Evolutionary conservation across 352 stramenopile species (phyloP).

Genomic region (Globisporangium ultimum): DNA sequence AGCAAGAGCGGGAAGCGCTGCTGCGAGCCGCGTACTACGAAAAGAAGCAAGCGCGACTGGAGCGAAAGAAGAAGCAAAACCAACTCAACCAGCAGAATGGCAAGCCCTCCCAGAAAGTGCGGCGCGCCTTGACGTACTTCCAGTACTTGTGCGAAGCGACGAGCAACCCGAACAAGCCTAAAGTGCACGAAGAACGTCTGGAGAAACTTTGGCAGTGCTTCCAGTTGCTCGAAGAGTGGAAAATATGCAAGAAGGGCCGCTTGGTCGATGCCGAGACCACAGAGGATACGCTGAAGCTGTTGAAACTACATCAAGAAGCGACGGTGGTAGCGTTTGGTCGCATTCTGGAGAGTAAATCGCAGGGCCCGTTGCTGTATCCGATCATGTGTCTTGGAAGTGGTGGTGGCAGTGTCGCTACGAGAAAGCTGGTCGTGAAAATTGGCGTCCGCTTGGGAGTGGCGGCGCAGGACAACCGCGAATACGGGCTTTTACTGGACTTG

Average conservation of each 20-base stretch:
- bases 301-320: slow-evolving; percentile 52
- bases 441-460: slow-evolving; percentile 40
- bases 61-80: slow-evolving; percentile 37
- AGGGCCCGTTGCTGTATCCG: slow-evolving; percentile 43
- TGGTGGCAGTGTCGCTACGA: slow-evolving; percentile 5
- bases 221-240: slow-evolving; percentile 73
- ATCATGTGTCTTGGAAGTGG: slow-evolving; percentile 42
- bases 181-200: slow-evolving; percentile 43
- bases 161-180: slow-evolving; percentile 24
- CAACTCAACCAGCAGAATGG: slow-evolving; percentile 24
- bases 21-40: slow-evolving; percentile 50
- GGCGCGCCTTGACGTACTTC: slow-evolving; percentile 57
- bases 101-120: slow-evolving; percentile 45
- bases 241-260: slow-evolving; percentile 61
- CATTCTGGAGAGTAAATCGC: slow-evolving; percentile 30
- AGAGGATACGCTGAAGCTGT: slow-evolving; percentile 36
- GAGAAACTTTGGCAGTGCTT: slow-evolving; percentile 74
- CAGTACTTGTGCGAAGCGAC: slow-evolving; percentile 55
- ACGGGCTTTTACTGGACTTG: slow-evolving; percentile 60
- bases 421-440: slow-evolving; percentile 47
- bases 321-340: slow-evolving; percentile 43
- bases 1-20: slow-evolving; percentile 48
- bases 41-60: slow-evolving; percentile 40
- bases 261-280: slow-evolving; percentile 61
- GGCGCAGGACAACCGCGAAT: slow-evolving; percentile 53